phyloP scores from a whole-genome alignment of 176 grass and related monocot genomes.

The Tuctoria greenei region DNA sequence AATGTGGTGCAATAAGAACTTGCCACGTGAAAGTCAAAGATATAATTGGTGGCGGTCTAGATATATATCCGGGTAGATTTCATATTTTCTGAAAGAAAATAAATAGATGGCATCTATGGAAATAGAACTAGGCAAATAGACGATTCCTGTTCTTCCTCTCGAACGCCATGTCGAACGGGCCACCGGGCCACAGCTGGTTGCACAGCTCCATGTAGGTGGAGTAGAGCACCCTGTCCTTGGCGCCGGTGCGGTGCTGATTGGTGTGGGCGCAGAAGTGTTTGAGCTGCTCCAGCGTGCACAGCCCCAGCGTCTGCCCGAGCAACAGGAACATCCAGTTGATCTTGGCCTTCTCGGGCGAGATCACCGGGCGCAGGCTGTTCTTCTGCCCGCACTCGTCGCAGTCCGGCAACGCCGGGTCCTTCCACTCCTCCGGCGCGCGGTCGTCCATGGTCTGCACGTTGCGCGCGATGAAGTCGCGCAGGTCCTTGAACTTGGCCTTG shows the following conservation, averaged over 20 bases:
- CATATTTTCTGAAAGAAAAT: neutral
- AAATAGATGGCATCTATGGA: neutral
- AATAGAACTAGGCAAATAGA: neutral
- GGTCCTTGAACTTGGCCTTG: constrained; percentile 24
- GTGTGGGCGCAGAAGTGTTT: constrained; percentile 55
- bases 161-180: constrained; percentile 1
- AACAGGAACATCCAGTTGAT: constrained; percentile 83
- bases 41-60: neutral
- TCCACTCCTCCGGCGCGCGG: constrained; percentile 37
- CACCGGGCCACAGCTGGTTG: constrained; percentile 43
- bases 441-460: constrained; percentile 43
- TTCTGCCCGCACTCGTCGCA: constrained; percentile 37
- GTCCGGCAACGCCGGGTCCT: neutral
- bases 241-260: constrained; percentile 48
- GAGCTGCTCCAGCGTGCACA: constrained; percentile 61
- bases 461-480: constrained; percentile 13
- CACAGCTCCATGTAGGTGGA: constrained; percentile 52
- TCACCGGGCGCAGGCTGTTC: constrained; percentile 28
- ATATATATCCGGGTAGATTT: neutral
- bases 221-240: constrained; percentile 59
- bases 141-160: neutral
- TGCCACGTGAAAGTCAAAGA: no score
- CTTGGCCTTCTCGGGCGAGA: constrained; percentile 38
- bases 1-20: no score
- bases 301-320: constrained; percentile 41